phyloP scores from a whole-genome alignment of 345 rosid species.

The Syzygium aqueum region DNA sequence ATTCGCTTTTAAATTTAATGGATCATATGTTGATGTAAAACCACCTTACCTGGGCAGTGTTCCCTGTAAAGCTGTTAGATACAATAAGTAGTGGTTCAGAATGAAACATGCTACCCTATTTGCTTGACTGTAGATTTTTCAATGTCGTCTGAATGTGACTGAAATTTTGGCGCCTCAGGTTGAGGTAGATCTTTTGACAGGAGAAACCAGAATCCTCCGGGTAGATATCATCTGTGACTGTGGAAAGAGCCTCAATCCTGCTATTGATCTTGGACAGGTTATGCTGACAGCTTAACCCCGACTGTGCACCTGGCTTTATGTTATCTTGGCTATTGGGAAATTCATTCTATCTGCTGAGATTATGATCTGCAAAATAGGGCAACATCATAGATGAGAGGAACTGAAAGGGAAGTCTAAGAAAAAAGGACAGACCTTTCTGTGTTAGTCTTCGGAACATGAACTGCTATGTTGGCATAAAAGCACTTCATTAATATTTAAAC shows the following conservation, averaged over 20 bases:
- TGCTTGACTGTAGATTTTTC: neutral
- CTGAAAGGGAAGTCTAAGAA: neutral
- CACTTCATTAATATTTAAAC: neutral
- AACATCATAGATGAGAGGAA: neutral
- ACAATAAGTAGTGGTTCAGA: neutral
- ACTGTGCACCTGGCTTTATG: neutral
- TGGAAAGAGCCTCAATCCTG: conserved; percentile 94
- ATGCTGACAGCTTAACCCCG: neutral
- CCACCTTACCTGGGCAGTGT: neutral
- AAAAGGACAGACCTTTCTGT: neutral
- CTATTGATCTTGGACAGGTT: conserved; percentile 97
- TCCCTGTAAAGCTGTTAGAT: neutral
- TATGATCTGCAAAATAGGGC: neutral
- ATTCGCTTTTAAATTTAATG: neutral
- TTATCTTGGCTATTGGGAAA: neutral
- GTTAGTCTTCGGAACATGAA: neutral
- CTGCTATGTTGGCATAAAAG: neutral
- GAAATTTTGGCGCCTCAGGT: conserved; percentile 31
- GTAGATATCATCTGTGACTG: conserved; percentile 82
- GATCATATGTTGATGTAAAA: neutral
- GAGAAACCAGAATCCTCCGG: conserved; percentile 59
- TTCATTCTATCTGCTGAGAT: neutral
- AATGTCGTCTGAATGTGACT: neutral
- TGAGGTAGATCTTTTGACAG: conserved; percentile 79
- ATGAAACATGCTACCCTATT: neutral